Evolutionary conservation across 2,329 filamentous ascomycete genomes (phyloP), one percentile per base, ranked within the genome.

Genomic region (Davidsoniella virescens): DNA sequence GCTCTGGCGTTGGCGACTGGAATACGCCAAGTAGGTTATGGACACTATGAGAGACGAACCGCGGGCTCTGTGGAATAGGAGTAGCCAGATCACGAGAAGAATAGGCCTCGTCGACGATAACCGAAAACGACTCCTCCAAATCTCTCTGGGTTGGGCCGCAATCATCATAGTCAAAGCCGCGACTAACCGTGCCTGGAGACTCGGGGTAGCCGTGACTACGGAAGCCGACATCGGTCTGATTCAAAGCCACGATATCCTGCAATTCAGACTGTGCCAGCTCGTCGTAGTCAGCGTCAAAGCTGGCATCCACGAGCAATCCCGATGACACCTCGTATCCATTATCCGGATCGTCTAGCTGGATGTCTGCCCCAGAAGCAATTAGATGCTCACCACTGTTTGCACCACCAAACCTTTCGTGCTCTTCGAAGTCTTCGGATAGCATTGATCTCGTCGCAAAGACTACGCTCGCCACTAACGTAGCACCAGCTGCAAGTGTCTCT

Each of bases 41-140:
- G 20, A 29, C 36, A 16, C 26, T 16, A 20, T 46, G 23, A 16
- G 14, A 5, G 16, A 16, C 16, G 20, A 45, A 26, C 20, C 38
- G 20, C 5, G 51, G 23, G 26, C 42, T 26, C n/a, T 36, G 18
- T 29, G 41, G 33, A 9, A 38, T 33, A 20, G 26, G 16, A 3
- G 51, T 23, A 12, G 29, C 44, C 4, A n/a, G 47, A 52, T 59
- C 43, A 50, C 44, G 14, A 6, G 38, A 14, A 16, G 8, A 36
- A 29, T 48, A 16, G 20, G 18, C 26, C 26, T 29, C 33, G 14
- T 41, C 20, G 54, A 57, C 50, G 12, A 57, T 48, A 14, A 52
- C 47, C 7, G 54, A 55, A 33, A 55, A 56, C 17, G 58, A 56
- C 40, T 58, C 57, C 2, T 55, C 52, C 3, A 57, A 50, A 40